Conservation (phyloP, 202 grass and related monocot genomes). For the Brachypodium distachyon region DNA sequence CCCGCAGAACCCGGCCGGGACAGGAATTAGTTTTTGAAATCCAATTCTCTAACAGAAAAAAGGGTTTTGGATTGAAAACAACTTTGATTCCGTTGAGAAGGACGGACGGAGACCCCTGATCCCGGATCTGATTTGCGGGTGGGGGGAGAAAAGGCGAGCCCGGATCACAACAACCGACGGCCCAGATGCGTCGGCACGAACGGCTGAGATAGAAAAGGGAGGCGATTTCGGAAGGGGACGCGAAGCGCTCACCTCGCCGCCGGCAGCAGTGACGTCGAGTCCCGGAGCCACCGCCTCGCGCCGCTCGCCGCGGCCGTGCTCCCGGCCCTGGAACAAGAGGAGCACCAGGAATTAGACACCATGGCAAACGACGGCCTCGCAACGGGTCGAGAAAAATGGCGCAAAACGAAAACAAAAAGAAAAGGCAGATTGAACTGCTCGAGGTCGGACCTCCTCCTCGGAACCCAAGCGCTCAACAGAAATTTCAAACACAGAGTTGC, state of each 20-base stretch:
- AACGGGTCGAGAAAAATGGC: not conserved
- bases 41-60: no score
- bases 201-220: not conserved
- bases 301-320: not conserved
- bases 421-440: not conserved
- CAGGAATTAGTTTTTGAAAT: no score
- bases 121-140: not conserved
- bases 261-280: slow-evolving; percentile 5
- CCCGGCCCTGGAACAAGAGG: not conserved
- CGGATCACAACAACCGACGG: not conserved
- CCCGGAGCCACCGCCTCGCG: slow-evolving; percentile 41
- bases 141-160: not conserved
- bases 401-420: not conserved
- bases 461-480: not conserved
- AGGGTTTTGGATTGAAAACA: not conserved
- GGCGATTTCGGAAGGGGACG: not conserved
- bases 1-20: no score
- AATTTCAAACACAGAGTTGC: not conserved
- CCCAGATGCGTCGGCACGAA: not conserved
- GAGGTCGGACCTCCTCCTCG: not conserved
- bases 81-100: not conserved
- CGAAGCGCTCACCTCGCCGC: slow-evolving; percentile 16
- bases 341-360: not conserved
- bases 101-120: not conserved
- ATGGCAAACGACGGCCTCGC: not conserved